Conservation (phyloP, 2,329 filamentous ascomycete genomes). For the Leptosphaerulina australis region DNA sequence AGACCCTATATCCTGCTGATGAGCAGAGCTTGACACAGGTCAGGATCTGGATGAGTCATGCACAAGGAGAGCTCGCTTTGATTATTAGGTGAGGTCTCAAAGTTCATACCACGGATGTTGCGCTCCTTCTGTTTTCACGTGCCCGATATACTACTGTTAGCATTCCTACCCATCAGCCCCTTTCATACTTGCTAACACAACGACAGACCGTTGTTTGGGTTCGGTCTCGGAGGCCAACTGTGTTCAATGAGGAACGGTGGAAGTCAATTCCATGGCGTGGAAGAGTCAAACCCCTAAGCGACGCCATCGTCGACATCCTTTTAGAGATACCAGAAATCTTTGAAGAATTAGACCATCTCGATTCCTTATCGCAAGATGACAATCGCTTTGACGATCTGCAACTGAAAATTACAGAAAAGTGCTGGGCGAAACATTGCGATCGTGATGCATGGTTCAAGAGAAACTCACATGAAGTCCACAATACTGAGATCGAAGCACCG, state of each 20-base stretch:
- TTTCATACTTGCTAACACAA: not conserved
- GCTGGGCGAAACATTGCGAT: constrained; percentile 28
- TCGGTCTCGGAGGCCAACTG: constrained; percentile 47
- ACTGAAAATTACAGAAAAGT: constrained; percentile 19
- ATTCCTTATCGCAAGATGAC: not conserved
- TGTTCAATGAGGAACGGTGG: constrained; percentile 43
- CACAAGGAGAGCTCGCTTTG: constrained; percentile 35
- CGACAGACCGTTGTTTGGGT: constrained; percentile 28
- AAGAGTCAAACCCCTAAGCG: constrained; percentile 41
- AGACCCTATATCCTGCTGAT: constrained; percentile 39
- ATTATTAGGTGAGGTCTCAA: constrained; percentile 28
- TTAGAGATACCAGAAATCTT: constrained; percentile 41
- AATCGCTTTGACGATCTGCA: constrained; percentile 9
- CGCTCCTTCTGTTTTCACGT: constrained; percentile 32
- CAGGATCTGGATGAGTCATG: constrained; percentile 38
- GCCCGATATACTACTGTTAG: constrained; percentile 23
- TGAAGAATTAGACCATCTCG: constrained; percentile 35
- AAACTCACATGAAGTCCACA: constrained; percentile 22
- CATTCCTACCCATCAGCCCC: too few relatives aligned
- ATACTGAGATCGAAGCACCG: constrained; percentile 16
- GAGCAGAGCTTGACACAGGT: constrained; percentile 27
- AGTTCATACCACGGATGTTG: constrained; percentile 21
- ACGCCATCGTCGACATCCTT: constrained; percentile 44
- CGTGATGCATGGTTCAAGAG: constrained; percentile 26
- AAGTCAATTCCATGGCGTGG: constrained; percentile 46